phyloP scores from a whole-genome alignment of 352 stramenopile species.

The Phytophthora pseudosyringae region DNA sequence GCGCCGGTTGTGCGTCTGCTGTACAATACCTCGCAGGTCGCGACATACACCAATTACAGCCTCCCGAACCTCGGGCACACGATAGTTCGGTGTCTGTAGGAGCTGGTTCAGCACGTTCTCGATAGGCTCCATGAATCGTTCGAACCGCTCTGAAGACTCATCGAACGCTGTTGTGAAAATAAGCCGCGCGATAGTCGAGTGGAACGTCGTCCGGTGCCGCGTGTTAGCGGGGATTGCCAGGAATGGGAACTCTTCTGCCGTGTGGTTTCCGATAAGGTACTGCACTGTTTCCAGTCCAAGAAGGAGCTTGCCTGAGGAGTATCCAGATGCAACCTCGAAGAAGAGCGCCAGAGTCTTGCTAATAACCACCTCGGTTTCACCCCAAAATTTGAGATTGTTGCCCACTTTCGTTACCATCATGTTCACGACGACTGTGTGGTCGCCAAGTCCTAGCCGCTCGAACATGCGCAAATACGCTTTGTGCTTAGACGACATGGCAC shows the following conservation, averaged over 20 bases:
- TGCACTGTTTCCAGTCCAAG: conserved; percentile 97
- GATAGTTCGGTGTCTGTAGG: conserved; percentile 79
- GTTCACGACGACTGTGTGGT: conserved; percentile 98
- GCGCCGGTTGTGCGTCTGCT: conserved; percentile 96
- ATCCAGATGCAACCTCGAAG: conserved; percentile 97
- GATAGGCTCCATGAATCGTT: conserved; percentile 96
- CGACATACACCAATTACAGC: conserved; percentile 96
- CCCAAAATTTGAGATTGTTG: conserved; percentile 99
- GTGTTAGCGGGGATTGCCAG: conserved; percentile 93
- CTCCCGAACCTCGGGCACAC: conserved; percentile 78
- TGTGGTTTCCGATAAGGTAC: conserved; percentile 97
- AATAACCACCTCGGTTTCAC: conserved; percentile 95
- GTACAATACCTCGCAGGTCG: conserved; percentile 96
- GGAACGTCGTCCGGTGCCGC: conserved; percentile 97
- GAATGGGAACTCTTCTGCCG: conserved; percentile 97
- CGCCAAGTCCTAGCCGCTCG: conserved; percentile 96
- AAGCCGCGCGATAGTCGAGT: conserved; percentile 96
- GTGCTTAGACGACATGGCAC: conserved; percentile 90
- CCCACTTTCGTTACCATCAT: conserved; percentile 99
- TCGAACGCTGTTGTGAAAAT: conserved; percentile 96
- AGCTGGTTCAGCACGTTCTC: conserved; percentile 86
- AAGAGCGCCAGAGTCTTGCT: conserved; percentile 96
- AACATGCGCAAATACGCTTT: conserved; percentile 98
- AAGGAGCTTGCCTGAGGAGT: conserved; percentile 97
- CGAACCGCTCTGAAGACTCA: conserved; percentile 94